Percentiles rank a stretch among this genome's conserved stretches.
Conservation (phyloP, 306 rosid species). For the Quercus glauca region DNA sequence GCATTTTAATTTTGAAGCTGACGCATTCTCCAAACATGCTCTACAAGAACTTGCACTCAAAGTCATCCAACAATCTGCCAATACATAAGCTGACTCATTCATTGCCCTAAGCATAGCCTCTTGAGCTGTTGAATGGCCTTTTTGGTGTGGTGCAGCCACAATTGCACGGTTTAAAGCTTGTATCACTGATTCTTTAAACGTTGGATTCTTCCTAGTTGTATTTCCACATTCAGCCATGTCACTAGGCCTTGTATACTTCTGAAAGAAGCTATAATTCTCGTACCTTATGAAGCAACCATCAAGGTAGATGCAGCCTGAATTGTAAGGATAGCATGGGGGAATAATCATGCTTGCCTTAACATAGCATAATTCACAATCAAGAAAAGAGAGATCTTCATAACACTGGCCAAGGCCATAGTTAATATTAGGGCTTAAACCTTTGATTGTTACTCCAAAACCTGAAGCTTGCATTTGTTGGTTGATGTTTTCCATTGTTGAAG, state of each 20-base stretch:
- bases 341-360: conserved; percentile 79
- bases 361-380: conserved; percentile 74
- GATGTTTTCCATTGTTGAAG: conserved; percentile 67
- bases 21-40: conserved; percentile 71
- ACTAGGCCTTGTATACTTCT: conserved; percentile 46
- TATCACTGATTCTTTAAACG: conserved; percentile 43
- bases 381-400: conserved; percentile 81
- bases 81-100: conserved; percentile 59
- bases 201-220: conserved; percentile 39
- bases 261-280: conserved; percentile 67
- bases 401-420: conserved; percentile 80
- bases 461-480: conserved; percentile 64
- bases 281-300: conserved; percentile 97
- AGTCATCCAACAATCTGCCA: conserved; percentile 83
- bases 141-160: conserved; percentile 35
- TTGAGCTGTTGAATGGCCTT: conserved; percentile 56
- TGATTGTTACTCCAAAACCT: conserved; percentile 62
- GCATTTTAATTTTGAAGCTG: conserved; percentile 52
- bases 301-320: conserved; percentile 63
- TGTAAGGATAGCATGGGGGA: conserved; percentile 80
- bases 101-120: conserved; percentile 31
- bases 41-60: conserved; percentile 64
- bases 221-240: conserved; percentile 64
- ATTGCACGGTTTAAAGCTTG: conserved; percentile 45
- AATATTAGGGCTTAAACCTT: conserved; percentile 61